Conservation (phyloP, 257 asterid genomes). For the Scutellaria minor region DNA sequence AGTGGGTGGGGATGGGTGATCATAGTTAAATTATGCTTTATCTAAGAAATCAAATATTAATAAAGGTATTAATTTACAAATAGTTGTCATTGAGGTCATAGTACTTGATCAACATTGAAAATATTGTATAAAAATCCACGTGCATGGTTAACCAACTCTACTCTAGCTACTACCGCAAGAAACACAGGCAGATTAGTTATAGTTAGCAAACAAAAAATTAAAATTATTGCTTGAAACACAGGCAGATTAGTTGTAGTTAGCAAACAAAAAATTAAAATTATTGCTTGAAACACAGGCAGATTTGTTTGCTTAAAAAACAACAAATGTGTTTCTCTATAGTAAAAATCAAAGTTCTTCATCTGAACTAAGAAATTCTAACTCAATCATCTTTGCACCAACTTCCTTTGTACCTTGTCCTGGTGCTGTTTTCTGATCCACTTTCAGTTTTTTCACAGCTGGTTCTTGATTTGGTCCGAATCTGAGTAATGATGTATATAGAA, state of each 20-base stretch:
- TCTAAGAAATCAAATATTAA: slow-evolving; percentile 11
- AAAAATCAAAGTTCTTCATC: slow-evolving; percentile 66
- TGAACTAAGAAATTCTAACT: slow-evolving; percentile 74
- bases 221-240: not conserved
- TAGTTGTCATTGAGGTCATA: slow-evolving; percentile 19
- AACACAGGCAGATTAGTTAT: not conserved
- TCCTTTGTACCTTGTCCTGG: slow-evolving; percentile 39
- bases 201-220: not conserved
- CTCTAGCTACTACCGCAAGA: not conserved
- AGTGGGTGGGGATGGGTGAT: slow-evolving; percentile 25
- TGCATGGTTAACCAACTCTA: slow-evolving; percentile 43
- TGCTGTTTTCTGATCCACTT: slow-evolving; percentile 44
- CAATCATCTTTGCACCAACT: slow-evolving; percentile 75
- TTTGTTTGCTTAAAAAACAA: not conserved
- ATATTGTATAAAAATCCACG: slow-evolving; percentile 26
- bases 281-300: not conserved
- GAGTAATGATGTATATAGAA: slow-evolving; percentile 32
- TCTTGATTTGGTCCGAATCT: slow-evolving; percentile 51
- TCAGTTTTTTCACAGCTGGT: slow-evolving; percentile 59
- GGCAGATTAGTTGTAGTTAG: not conserved
- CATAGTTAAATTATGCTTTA: not conserved
- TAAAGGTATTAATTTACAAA: not conserved
- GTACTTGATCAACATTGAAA: slow-evolving; percentile 31
- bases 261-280: not conserved
- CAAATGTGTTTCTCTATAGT: not conserved